phyloP scores from a whole-genome alignment of 139 green algal species.

The Auxenochlorella pyrenoidosa region DNA sequence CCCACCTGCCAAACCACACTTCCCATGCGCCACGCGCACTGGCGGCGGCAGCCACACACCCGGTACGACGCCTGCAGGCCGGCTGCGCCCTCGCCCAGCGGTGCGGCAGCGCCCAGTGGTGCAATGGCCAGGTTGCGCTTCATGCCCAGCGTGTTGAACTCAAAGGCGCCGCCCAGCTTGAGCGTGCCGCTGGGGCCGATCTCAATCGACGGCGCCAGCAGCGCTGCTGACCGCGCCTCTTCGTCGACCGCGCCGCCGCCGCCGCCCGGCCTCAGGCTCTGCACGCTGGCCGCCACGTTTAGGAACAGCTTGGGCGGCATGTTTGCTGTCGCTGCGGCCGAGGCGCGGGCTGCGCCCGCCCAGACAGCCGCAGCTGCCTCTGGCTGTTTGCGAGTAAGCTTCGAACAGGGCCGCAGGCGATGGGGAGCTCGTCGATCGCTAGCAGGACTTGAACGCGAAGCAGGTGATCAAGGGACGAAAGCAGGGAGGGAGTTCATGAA shows the following conservation, averaged over 20 bases:
- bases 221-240: background rate
- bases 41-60: background rate
- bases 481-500: too few species aligned
- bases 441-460: too few species aligned
- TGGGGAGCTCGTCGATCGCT: too few species aligned
- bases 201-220: slow-evolving; percentile 50
- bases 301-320: slow-evolving; percentile 40
- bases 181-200: slow-evolving; percentile 54
- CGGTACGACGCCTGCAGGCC: slow-evolving; percentile 51
- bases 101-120: slow-evolving; percentile 12
- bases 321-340: background rate
- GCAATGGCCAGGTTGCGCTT: slow-evolving; percentile 27
- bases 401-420: too few species aligned
- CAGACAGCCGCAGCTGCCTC: too few species aligned
- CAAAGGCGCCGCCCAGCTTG: slow-evolving; percentile 55
- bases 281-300: slow-evolving; percentile 26
- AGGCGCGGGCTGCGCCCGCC: too few species aligned
- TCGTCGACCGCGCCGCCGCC: background rate
- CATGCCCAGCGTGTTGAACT: slow-evolving; percentile 64
- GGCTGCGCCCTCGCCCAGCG: slow-evolving; percentile 39
- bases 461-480: too few species aligned
- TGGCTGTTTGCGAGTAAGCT: too few species aligned
- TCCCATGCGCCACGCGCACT: background rate
- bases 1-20: too few species aligned
- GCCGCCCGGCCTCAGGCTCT: slow-evolving; percentile 18